phyloP scores from a whole-genome alignment of 495 filamentous ascomycete genomes.

The Neurospora tetraspora region DNA sequence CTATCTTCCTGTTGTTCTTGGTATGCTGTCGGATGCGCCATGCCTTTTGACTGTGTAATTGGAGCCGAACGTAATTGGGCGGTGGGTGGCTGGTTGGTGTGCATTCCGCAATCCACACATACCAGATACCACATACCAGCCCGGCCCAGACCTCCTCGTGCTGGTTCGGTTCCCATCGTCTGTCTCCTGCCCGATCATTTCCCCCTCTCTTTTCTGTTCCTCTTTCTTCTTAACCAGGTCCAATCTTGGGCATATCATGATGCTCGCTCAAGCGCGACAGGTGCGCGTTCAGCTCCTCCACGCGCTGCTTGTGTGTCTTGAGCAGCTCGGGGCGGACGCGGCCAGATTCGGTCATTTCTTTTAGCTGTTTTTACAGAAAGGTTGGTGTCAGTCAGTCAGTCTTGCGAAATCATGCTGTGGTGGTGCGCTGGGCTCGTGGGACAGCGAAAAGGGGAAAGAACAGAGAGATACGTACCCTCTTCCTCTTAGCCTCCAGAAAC shows the following conservation, averaged over 20 bases:
- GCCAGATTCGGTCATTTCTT: conserved; percentile 50
- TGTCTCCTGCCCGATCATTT: too few relatives aligned
- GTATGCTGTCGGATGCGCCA: background rate
- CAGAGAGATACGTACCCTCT: conserved; percentile 50
- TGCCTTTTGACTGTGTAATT: background rate
- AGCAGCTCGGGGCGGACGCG: conserved; percentile 52
- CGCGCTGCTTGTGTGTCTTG: conserved; percentile 95
- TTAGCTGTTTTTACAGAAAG: conserved; percentile 39
- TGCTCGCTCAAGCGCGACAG: conserved; percentile 87
- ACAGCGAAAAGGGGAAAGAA: background rate
- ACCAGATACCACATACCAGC: background rate
- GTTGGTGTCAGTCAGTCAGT: background rate
- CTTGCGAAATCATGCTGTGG: background rate
- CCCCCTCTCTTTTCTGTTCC: too few relatives aligned
- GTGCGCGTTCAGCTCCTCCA: conserved; percentile 93
- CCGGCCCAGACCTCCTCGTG: background rate
- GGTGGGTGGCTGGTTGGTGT: background rate
- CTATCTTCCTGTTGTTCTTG: background rate
- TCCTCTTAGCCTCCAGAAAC: conserved; percentile 68
- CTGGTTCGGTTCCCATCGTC: background rate
- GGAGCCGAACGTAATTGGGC: background rate
- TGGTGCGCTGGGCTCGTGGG: background rate
- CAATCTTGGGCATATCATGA: conserved; percentile 92
- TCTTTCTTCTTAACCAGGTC: conserved; percentile 46
- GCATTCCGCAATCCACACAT: background rate